phyloP scores from a whole-genome alignment of 805 yeast genomes.

The Monosporozyma servazzii region DNA sequence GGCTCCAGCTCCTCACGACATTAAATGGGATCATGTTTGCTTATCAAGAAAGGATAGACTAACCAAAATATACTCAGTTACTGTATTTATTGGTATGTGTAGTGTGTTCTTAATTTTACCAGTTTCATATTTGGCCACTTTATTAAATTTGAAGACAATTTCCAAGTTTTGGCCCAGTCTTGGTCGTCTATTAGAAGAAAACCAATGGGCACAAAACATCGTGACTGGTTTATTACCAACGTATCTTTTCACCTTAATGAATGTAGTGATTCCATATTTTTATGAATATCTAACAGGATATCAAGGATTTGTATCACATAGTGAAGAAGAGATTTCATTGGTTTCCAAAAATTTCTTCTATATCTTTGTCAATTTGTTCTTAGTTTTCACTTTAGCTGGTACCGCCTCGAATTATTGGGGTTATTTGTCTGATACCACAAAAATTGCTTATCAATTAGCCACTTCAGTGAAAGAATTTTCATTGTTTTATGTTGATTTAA shows the following conservation, averaged over 20 bases:
- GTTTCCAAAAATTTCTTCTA: constrained; percentile 91
- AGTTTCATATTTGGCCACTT: constrained; percentile 74
- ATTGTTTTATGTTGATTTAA: constrained; percentile 81
- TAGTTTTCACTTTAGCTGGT: constrained; percentile 90
- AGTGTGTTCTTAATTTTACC: constrained; percentile 74
- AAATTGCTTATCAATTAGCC: constrained; percentile 80
- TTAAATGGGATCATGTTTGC: constrained; percentile 86
- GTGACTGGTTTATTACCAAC: constrained; percentile 90
- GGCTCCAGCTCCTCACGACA: constrained; percentile 96
- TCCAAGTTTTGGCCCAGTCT: constrained; percentile 73
- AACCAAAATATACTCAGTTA: constrained; percentile 37
- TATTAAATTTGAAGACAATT: constrained; percentile 71
- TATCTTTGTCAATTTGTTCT: constrained; percentile 84
- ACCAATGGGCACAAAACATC: constrained; percentile 64
- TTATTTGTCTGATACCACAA: constrained; percentile 77
- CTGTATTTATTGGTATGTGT: constrained; percentile 35
- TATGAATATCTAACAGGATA: constrained; percentile 73
- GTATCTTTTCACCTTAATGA: constrained; percentile 77
- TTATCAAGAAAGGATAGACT: constrained; percentile 66
- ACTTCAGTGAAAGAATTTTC: constrained; percentile 71
- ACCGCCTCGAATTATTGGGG: constrained; percentile 79
- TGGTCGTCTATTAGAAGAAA: constrained; percentile 54
- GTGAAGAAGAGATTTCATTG: constrained; percentile 84
- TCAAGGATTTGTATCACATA: constrained; percentile 86
- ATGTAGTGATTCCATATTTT: constrained; percentile 73